A percentile compares a stretch with the other conserved stretches of the same genome.
phyloP scores from a whole-genome alignment of 345 rosid species.

The Jatropha curcas region DNA sequence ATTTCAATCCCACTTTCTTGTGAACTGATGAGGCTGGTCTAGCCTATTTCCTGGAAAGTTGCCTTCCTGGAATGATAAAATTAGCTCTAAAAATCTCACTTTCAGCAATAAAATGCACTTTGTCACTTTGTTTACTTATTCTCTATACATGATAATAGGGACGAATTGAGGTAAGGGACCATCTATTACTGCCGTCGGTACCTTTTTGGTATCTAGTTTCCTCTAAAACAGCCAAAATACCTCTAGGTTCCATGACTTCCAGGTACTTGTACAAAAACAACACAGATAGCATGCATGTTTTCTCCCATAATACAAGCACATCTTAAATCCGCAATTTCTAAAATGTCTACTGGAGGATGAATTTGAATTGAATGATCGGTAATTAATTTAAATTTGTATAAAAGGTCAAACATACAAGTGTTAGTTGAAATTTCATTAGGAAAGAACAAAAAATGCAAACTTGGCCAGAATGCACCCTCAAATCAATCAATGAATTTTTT shows the following conservation, averaged over 20 bases:
- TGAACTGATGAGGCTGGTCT: neutral
- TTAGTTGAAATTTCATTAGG: neutral
- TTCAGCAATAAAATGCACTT: neutral
- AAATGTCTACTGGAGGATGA: too few species aligned
- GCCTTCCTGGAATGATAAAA: neutral
- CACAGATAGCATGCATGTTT: too few species aligned
- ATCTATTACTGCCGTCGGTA: neutral
- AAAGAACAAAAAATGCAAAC: too few species aligned
- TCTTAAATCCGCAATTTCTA: too few species aligned
- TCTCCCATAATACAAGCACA: too few species aligned
- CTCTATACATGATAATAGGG: neutral
- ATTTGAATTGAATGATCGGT: too few species aligned
- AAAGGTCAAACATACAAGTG: constrained; percentile 7
- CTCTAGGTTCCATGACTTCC: neutral
- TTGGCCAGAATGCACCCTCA: constrained; percentile 18
- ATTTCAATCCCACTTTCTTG: constrained; percentile 5
- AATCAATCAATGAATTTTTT: constrained; percentile 35
- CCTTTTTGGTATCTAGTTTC: neutral
- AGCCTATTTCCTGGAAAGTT: constrained; percentile 1
- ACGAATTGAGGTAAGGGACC: neutral
- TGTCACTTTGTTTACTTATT: neutral
- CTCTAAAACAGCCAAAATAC: neutral
- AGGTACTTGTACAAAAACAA: neutral
- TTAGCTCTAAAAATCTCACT: neutral
- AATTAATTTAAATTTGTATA: neutral